Evolutionary conservation across 768 basidiomycete genomes (phyloP).

Genomic region (Clathrus columnatus): DNA sequence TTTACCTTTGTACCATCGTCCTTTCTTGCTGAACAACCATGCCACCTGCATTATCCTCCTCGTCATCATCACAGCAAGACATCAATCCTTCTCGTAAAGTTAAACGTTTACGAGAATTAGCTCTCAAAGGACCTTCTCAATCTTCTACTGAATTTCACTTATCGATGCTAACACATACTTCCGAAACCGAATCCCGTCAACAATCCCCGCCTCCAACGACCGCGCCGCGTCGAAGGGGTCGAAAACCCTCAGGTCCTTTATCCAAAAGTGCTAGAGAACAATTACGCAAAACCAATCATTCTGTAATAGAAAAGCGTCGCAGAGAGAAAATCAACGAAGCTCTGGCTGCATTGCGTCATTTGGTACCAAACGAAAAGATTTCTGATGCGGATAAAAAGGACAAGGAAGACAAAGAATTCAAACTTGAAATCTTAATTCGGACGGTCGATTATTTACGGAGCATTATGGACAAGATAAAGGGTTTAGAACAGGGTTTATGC

Average conservation of each 20-base stretch:
- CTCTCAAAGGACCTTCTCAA: neutral
- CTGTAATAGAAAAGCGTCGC: constrained; percentile 87
- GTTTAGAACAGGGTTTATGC: constrained; percentile 27
- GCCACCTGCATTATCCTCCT: neutral
- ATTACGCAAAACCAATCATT: constrained; percentile 88
- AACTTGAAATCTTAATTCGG: constrained; percentile 80
- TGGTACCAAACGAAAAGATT: constrained; percentile 53
- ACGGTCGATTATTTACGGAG: constrained; percentile 75
- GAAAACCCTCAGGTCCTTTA: constrained; percentile 54
- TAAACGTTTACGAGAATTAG: constrained; percentile 28
- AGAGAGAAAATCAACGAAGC: constrained; percentile 96
- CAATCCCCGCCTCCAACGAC: constrained; percentile 7
- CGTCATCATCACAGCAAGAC: neutral
- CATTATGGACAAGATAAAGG: constrained; percentile 45
- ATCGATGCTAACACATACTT: too few species aligned
- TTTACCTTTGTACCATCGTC: neutral
- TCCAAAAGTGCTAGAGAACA: constrained; percentile 76
- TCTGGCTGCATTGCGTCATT: constrained; percentile 60
- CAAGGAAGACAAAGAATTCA: constrained; percentile 79
- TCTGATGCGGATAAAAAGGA: constrained; percentile 41
- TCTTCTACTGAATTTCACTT: neutral
- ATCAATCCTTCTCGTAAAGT: constrained; percentile 37
- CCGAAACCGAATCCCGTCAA: neutral
- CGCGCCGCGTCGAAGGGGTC: constrained; percentile 53
- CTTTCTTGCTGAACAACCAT: neutral